Base-by-base conservation (phyloP, 2,329 filamentous ascomycete genomes). In the Fusarium palustre region DNA sequence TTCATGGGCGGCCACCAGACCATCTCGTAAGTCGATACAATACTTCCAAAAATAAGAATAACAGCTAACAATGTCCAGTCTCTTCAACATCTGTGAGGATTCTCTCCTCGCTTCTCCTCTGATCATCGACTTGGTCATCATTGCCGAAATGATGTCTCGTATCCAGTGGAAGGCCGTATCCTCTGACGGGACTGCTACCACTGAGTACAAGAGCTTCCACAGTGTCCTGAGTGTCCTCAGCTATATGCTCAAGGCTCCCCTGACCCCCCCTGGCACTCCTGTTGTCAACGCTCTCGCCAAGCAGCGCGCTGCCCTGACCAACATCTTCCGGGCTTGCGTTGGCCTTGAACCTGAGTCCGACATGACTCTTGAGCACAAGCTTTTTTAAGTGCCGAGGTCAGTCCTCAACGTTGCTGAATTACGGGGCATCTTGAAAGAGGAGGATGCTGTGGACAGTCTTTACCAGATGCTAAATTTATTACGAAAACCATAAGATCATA, bases 11-110 rank as follows among this genome's bases (percentile, higher is more conserved):
- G 96, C 42, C 96, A 98, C 84, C 96, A 99, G 86, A 98, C 94
- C 75, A 99, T 99, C 79, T 91, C 89, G 85, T 89, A 80, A 85
- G 87, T 82, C 36, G 18, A 38, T 31, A 11, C 25, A 25, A 13
- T 24, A 9, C 5, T 41, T 22, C 22, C 41, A 13, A 24, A 34
- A 15, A 12, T 10, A 5, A 18, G 39, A 47, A 22, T 6, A 15
- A 12, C 7, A n/a, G 45, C 66, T 78, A 64, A 78, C 61, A 25
- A 22, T 36, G n/a, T 38, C 25, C 75, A 95, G 91, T 76, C 87
- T 99, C 80, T 97, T 97, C 90, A 99, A 99, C 81, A 94, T 98
- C 75, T 99, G 96, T 85, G 96, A 99, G 84, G 96, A 99, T 83
- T 98, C 96, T 45, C 90, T 99, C 54, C 87, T 99, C 72, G 96